Percentiles rank a stretch among this genome's conserved stretches.
phyloP scores from a whole-genome alignment of 2,329 filamentous ascomycete genomes.

The Microsporum audouinii region DNA sequence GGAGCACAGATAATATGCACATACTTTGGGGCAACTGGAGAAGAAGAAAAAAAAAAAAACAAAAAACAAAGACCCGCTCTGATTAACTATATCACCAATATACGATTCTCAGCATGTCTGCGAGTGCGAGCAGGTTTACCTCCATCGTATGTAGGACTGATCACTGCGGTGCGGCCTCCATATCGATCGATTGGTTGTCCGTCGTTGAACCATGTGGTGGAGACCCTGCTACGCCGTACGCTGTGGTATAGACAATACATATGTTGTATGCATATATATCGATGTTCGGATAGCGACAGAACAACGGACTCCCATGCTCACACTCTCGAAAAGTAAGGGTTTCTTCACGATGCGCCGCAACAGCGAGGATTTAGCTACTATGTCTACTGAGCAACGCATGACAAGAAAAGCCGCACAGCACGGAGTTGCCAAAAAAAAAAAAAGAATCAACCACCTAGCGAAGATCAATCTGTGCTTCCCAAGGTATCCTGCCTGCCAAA shows the following conservation, averaged over 20 bases:
- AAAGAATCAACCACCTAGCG: neutral
- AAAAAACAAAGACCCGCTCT: constrained; percentile 1
- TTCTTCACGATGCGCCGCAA: neutral
- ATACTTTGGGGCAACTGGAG: constrained; percentile 1
- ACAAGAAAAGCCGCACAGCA: neutral
- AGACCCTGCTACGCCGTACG: neutral
- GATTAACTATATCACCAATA: neutral
- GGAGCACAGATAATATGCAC: neutral
- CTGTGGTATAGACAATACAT: neutral
- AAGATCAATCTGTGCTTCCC: constrained; percentile 2
- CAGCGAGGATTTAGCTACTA: neutral
- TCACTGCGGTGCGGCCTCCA: neutral
- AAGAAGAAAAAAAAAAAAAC: neutral
- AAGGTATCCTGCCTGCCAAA: neutral
- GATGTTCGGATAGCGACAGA: neutral
- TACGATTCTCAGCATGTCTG: neutral
- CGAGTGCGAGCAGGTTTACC: neutral
- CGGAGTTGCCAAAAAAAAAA: neutral
- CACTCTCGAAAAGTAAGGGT: neutral
- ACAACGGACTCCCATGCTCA: neutral
- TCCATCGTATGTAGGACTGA: neutral
- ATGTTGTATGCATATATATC: neutral
- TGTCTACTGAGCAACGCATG: neutral
- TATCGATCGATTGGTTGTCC: neutral
- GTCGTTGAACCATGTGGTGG: neutral